These are phyloP conservation scores for Chaetoceros tenuissimus DNA, from an alignment of 108 stramenopile genomes.

Conservation along the genomic window DNA sequence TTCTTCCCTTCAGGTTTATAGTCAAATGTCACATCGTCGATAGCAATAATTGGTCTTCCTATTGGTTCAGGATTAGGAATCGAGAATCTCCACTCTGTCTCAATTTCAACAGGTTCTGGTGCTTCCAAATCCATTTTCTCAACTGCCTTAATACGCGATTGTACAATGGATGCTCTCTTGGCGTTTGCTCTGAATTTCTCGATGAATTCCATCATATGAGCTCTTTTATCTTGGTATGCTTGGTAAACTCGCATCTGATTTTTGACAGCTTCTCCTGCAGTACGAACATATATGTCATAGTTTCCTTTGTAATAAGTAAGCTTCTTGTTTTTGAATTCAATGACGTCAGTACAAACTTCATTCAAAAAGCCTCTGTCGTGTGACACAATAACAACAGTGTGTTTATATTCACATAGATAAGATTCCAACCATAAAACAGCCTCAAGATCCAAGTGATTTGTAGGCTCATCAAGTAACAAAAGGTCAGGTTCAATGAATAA, in stretches of 20 bases:
- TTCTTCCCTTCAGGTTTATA: conserved; percentile 37
- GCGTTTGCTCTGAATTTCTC: conserved; percentile 95
- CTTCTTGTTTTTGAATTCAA: conserved; percentile 75
- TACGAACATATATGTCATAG: conserved; percentile 91
- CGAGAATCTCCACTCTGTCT: conserved; percentile 72
- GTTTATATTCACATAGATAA: conserved; percentile 67
- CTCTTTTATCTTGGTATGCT: conserved; percentile 85
- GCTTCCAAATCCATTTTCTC: conserved; percentile 93
- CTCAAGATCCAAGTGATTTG: conserved; percentile 88
- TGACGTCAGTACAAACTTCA: conserved; percentile 86
- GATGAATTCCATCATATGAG: conserved; percentile 99
- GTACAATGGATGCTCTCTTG: conserved; percentile 92
- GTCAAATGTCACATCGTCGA: conserved; percentile 96
- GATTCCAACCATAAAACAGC: conserved; percentile 94
- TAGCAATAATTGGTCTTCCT: conserved; percentile 87
- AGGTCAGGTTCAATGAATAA: conserved; percentile 90
- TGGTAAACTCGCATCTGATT: conserved; percentile 88
- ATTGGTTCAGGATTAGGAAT: conserved; percentile 89
- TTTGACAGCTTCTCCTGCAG: conserved; percentile 69
- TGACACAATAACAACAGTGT: conserved; percentile 90
- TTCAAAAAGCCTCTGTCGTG: conserved; percentile 96
- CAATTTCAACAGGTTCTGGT: conserved; percentile 67
- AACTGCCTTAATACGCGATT: conserved; percentile 95
- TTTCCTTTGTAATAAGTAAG: conserved; percentile 90
- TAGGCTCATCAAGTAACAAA: conserved; percentile 58